Percentiles rank a stretch among this genome's conserved stretches.
phyloP scores from a whole-genome alignment of 2,329 filamentous ascomycete genomes.

The Tolypocladium ovalisporum region DNA sequence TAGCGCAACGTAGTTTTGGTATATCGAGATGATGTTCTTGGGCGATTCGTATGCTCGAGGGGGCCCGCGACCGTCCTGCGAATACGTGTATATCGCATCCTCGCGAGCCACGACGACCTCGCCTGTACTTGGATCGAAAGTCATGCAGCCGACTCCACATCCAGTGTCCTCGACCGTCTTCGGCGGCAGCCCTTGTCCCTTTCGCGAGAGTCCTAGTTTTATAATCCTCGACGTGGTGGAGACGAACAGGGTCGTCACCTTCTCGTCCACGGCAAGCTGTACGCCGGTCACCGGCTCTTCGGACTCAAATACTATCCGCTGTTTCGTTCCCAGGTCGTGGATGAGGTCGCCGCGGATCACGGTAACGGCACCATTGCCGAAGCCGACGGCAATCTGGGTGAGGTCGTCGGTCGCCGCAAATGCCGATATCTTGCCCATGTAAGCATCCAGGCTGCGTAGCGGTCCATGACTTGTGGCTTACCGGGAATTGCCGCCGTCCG shows the following conservation, averaged over 20 bases:
- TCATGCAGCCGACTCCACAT: slow-evolving; percentile 92
- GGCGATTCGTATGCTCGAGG: slow-evolving; percentile 86
- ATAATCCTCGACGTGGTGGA: slow-evolving; percentile 82
- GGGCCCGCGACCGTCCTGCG: slow-evolving; percentile 70
- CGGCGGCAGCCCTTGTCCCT: slow-evolving; percentile 80
- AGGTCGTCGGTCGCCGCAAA: slow-evolving; percentile 82
- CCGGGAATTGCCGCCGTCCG: slow-evolving; percentile 85
- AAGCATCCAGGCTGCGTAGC: fast-evolving
- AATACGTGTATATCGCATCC: slow-evolving; percentile 94
- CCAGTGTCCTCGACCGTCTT: slow-evolving; percentile 82
- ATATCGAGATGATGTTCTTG: slow-evolving; percentile 71
- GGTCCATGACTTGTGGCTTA: slow-evolving; percentile 25
- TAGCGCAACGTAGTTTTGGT: slow-evolving; percentile 77
- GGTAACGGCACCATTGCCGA: slow-evolving; percentile 89
- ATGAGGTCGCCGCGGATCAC: slow-evolving; percentile 90
- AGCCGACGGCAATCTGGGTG: slow-evolving; percentile 87
- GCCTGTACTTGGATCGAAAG: slow-evolving; percentile 65
- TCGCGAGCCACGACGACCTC: slow-evolving; percentile 88
- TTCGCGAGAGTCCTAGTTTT: slow-evolving; percentile 76
- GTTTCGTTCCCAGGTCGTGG: slow-evolving; percentile 87
- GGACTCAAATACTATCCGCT: slow-evolving; percentile 90
- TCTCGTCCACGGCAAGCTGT: slow-evolving; percentile 54
- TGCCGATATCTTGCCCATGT: slow-evolving; percentile 57
- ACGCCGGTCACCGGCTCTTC: slow-evolving; percentile 94
- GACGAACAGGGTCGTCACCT: slow-evolving; percentile 72